Base-by-base conservation (phyloP, 2,329 filamentous ascomycete genomes). In the Aspergillus ochraceus region DNA sequence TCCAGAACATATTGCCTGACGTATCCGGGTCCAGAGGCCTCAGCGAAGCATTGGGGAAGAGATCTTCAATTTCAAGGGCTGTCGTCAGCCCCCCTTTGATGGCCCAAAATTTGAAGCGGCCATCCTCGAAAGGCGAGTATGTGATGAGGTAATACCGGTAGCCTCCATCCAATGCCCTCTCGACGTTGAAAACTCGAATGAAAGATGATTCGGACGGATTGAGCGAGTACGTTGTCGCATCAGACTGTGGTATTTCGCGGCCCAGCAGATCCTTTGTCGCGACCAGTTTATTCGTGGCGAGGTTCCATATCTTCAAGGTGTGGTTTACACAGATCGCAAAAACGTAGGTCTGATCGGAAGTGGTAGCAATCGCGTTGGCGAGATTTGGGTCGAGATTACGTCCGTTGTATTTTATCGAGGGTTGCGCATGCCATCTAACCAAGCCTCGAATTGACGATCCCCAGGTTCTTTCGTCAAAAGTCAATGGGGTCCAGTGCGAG, bases 91-190 rank as follows among this genome's bases (percentile, higher is more conserved):
- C 84, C 55, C 88, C 85, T 65, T 88, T 85, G 19, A 90, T 85
- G 55, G 86, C 85, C 91, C 93, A 99, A 72, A 99, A 93, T 74
- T 97, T 98, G 83, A 99, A 98, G 71, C 94, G 89, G 39, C 95
- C 90, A 46, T 88, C 86, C 30, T 92, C 90, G 64, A 95, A 87
- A 0, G 95, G 94, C 11, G 93, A 97, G 75, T 92, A 97, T 9
- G 92, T 94, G 42, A 91, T 87, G 55, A 94, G 85, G 60, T 84
- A 84, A 70, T 87, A 88, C 45, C 77, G 71, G 61, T 81, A 80
- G 20, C 77, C 79, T 17, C 74, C 73, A 54, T 80, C 77, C 29
- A 80, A 67, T 20, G 80, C 78, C 19, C 78, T 78, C 50, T 80
- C 77, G 12, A 82, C 81, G 14, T 88, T 86, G 55, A 93, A 82